These are phyloP conservation scores for Kalmusia sp. DNA, from an alignment of 2,329 filamentous ascomycete species.

Conservation along the genomic window DNA sequence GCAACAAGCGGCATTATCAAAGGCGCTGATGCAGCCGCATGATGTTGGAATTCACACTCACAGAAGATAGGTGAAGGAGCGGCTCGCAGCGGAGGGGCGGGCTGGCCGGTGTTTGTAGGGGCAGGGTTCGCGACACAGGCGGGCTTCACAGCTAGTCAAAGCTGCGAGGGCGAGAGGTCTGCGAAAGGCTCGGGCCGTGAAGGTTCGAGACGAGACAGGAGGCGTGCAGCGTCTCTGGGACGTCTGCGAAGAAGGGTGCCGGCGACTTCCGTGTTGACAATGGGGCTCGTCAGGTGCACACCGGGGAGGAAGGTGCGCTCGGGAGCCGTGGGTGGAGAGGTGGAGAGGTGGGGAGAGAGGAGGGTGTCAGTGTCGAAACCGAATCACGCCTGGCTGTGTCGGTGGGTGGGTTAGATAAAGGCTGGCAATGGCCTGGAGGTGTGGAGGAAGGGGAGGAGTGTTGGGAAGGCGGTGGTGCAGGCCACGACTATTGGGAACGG, in stretches of 20 bases:
- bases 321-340: conserved; percentile 20
- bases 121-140: conserved; percentile 13
- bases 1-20: background rate
- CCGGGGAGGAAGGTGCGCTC: conserved; percentile 27
- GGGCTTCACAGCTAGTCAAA: conserved; percentile 49
- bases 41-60: conserved; percentile 5
- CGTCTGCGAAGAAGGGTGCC: conserved; percentile 29
- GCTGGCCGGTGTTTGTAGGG: conserved; percentile 15
- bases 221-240: conserved; percentile 17
- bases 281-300: conserved; percentile 20
- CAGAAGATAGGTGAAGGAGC: conserved; percentile 15
- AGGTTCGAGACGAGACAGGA: conserved; percentile 15
- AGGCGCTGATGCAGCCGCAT: background rate
- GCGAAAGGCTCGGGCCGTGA: conserved; percentile 19
- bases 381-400: conserved; percentile 23
- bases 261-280: conserved; percentile 36
- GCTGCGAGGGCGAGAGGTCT: conserved; percentile 44
- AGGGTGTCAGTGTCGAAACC: conserved; percentile 23
- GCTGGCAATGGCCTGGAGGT: conserved; percentile 43
- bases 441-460: conserved; percentile 35
- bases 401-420: conserved; percentile 25
- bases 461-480: conserved; percentile 43
- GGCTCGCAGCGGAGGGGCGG: conserved; percentile 1
- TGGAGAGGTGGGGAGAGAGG: too few species aligned
- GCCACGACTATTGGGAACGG: conserved; percentile 40